Percentiles rank a stretch among this genome's conserved stretches.
phyloP scores from a whole-genome alignment of 2,329 filamentous ascomycete species.

The Aureobasidium sp. region DNA sequence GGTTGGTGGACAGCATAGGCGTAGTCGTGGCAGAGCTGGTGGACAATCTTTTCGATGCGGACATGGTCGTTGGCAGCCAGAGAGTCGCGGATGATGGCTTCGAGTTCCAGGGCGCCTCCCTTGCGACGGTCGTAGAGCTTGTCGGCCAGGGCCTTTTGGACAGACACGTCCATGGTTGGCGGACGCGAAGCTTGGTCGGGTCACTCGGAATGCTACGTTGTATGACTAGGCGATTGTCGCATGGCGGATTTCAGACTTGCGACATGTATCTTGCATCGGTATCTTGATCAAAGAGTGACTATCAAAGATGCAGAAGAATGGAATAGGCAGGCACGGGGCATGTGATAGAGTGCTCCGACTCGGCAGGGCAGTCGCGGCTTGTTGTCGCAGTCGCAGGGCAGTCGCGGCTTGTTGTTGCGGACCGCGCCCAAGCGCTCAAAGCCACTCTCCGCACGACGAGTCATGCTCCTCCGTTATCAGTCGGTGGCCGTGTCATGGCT shows the following conservation, averaged over 20 bases:
- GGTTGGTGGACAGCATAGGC: slow-evolving; percentile 98
- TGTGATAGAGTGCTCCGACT: too few relatives aligned
- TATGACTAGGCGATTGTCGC: background rate
- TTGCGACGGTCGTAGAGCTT: slow-evolving; percentile 99
- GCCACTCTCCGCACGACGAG: too few relatives aligned
- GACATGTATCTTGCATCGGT: too few relatives aligned
- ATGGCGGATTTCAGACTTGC: too few relatives aligned
- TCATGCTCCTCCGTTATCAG: too few relatives aligned
- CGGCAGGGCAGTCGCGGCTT: background rate
- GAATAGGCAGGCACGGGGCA: too few relatives aligned
- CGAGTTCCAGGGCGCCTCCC: slow-evolving; percentile 95
- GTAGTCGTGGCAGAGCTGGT: slow-evolving; percentile 98
- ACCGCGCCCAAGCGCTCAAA: background rate
- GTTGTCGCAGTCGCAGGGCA: too few relatives aligned
- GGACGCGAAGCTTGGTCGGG: background rate
- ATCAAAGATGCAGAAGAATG: too few relatives aligned
- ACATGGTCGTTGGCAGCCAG: slow-evolving; percentile 80
- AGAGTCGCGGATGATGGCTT: slow-evolving; percentile 89
- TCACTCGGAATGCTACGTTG: background rate
- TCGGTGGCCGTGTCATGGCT: background rate
- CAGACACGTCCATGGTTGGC: slow-evolving; percentile 79
- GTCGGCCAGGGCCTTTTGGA: slow-evolving; percentile 94
- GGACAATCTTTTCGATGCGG: slow-evolving; percentile 86
- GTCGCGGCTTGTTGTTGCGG: too few relatives aligned
- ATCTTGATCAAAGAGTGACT: too few relatives aligned